Evolutionary conservation across 2,329 filamentous ascomycete genomes (phyloP).

Genomic region (Acrocalymma vagum): DNA sequence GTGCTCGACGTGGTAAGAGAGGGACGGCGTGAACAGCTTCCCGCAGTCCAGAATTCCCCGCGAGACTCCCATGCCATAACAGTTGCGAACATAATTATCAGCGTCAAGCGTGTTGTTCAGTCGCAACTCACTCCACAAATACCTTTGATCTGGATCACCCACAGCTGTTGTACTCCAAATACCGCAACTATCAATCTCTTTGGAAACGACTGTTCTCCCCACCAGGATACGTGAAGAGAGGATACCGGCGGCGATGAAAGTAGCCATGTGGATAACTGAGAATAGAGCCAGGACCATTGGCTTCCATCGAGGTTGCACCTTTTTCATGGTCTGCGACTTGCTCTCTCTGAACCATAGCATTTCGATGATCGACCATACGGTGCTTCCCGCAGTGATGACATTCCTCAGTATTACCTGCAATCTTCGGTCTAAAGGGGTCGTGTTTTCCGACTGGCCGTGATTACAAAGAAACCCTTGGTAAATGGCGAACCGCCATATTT

Average conservation of each 20-base stretch:
- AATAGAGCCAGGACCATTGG: background rate
- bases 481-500: conserved; percentile 1
- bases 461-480: too few relatives aligned
- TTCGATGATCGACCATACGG: background rate
- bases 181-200: background rate
- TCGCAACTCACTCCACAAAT: background rate
- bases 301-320: background rate
- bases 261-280: background rate
- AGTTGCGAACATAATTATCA: conserved; percentile 7
- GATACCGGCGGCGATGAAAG: conserved; percentile 6
- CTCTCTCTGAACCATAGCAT: background rate
- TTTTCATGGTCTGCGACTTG: background rate
- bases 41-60: conserved; percentile 7
- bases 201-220: conserved; percentile 1
- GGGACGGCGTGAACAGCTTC: conserved; percentile 2
- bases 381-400: conserved; percentile 5
- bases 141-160: background rate
- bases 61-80: conserved; percentile 4
- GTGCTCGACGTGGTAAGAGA: conserved; percentile 5
- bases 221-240: conserved; percentile 3
- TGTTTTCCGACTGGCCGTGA: background rate
- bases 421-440: background rate
- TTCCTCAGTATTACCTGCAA: conserved; percentile 5
- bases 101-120: conserved; percentile 4
- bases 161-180: background rate